A percentile compares a stretch with the other conserved stretches of the same genome.
These are phyloP conservation scores for Trichoderma erinaceum DNA, from an alignment of 495 filamentous ascomycete genomes.

Conservation along the genomic window DNA sequence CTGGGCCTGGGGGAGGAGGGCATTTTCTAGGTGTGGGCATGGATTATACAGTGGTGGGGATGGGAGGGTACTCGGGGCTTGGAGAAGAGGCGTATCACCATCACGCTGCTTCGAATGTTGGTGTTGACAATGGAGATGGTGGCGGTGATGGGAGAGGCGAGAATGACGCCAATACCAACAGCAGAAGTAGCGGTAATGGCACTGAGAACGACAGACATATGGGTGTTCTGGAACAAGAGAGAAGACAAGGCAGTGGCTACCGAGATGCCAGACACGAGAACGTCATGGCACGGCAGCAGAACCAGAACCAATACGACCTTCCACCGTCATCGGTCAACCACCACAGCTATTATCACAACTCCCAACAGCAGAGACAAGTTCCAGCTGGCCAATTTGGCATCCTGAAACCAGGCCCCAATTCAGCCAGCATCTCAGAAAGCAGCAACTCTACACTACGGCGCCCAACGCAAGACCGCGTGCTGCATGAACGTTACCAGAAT, in stretches of 20 bases:
- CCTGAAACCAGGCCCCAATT: slow-evolving; percentile 33
- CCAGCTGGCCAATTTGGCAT: slow-evolving; percentile 39
- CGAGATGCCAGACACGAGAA: neutral
- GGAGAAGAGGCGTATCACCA: neutral
- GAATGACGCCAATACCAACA: neutral
- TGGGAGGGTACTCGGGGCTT: neutral
- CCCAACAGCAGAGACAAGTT: slow-evolving; percentile 19
- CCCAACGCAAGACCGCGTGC: slow-evolving; percentile 18
- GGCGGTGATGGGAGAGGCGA: neutral
- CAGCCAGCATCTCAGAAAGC: slow-evolving; percentile 13
- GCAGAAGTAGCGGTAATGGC: neutral
- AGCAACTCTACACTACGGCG: slow-evolving; percentile 22
- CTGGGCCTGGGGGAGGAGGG: neutral
- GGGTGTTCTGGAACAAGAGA: neutral
- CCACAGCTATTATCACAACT: slow-evolving; percentile 21
- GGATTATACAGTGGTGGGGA: neutral
- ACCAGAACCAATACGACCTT: neutral
- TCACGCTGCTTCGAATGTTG: neutral
- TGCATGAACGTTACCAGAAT: slow-evolving; percentile 23
- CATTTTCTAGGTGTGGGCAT: neutral
- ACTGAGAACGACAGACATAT: neutral
- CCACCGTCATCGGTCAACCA: slow-evolving; percentile 4
- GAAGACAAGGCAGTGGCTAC: neutral
- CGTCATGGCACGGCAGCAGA: neutral
- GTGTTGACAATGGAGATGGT: neutral